Evolutionary conservation across 2,329 filamentous ascomycete genomes (phyloP).

Genomic region (Hypoxylon sp.): DNA sequence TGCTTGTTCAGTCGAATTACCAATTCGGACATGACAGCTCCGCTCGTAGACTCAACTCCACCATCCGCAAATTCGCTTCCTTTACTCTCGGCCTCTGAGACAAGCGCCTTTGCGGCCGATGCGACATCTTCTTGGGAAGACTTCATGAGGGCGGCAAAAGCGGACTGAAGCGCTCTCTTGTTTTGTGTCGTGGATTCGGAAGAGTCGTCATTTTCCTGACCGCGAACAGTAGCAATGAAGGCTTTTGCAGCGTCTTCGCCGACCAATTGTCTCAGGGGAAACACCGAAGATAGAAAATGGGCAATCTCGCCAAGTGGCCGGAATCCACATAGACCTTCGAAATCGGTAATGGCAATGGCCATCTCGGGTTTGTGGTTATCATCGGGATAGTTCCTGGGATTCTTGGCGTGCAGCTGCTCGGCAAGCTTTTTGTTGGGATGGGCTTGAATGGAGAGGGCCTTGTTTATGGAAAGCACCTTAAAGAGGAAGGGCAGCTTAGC

Average conservation of each 20-base stretch:
- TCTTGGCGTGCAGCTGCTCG: constrained; percentile 85
- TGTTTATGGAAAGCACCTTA: constrained; percentile 96
- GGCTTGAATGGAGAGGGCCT: constrained; percentile 96
- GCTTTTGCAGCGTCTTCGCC: constrained; percentile 72
- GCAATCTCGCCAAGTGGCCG: constrained; percentile 87
- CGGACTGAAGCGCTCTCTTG: constrained; percentile 80
- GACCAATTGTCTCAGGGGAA: constrained; percentile 74
- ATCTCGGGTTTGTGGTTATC: constrained; percentile 99
- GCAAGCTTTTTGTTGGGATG: constrained; percentile 97
- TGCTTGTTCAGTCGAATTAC: constrained; percentile 82
- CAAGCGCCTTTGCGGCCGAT: constrained; percentile 74
- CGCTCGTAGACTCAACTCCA: constrained; percentile 75
- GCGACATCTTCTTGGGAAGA: constrained; percentile 76
- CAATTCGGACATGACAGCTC: constrained; percentile 80
- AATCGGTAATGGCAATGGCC: constrained; percentile 96
- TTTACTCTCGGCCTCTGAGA: constrained; percentile 77
- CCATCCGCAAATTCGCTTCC: constrained; percentile 80
- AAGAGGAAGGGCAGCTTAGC: constrained; percentile 94
- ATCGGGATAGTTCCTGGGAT: constrained; percentile 96
- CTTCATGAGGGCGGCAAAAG: constrained; percentile 86
- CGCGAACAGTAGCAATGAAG: constrained; percentile 67
- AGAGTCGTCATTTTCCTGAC: constrained; percentile 60
- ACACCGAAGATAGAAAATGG: constrained; percentile 76
- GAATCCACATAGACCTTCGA: constrained; percentile 97
- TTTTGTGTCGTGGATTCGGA: constrained; percentile 65